These are phyloP conservation scores for Yamadazyma taylorii DNA, from an alignment of 1,139 yeast genomes.

Conservation along the genomic window DNA sequence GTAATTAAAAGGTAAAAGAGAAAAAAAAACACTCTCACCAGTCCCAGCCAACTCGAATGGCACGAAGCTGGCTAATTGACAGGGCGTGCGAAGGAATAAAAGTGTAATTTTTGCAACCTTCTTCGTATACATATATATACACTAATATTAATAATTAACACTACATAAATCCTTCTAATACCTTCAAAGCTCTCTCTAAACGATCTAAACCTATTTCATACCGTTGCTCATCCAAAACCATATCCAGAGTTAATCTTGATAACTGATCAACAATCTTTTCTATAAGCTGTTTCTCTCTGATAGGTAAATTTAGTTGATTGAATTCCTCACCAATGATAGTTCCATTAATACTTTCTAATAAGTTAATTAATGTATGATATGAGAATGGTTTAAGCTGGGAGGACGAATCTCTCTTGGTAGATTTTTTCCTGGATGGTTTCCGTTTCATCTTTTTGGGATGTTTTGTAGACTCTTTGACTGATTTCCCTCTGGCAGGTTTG, in stretches of 20 bases:
- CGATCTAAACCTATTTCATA: constrained; percentile 80
- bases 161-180: constrained; percentile 72
- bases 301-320: constrained; percentile 68
- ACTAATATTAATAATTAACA: not conserved
- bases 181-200: constrained; percentile 76
- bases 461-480: constrained; percentile 36
- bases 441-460: constrained; percentile 20
- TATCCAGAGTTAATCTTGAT: constrained; percentile 82
- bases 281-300: constrained; percentile 73
- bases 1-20: too few species aligned
- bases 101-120: constrained; percentile 1
- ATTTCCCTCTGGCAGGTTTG: constrained; percentile 33
- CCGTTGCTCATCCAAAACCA: constrained; percentile 79
- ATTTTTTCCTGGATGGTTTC: constrained; percentile 15
- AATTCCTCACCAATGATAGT: constrained; percentile 70
- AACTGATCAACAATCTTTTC: constrained; percentile 85
- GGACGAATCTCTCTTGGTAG: constrained; percentile 11
- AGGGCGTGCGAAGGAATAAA: too few species aligned
- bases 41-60: too few species aligned
- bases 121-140: too few species aligned
- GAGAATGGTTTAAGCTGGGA: constrained; percentile 50
- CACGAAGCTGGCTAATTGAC: too few species aligned
- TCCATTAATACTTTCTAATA: constrained; percentile 64
- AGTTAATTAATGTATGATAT: constrained; percentile 55
- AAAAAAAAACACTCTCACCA: too few species aligned